Conservation (phyloP, 2,329 filamentous ascomycete species). For the Thelonectria blattea region DNA sequence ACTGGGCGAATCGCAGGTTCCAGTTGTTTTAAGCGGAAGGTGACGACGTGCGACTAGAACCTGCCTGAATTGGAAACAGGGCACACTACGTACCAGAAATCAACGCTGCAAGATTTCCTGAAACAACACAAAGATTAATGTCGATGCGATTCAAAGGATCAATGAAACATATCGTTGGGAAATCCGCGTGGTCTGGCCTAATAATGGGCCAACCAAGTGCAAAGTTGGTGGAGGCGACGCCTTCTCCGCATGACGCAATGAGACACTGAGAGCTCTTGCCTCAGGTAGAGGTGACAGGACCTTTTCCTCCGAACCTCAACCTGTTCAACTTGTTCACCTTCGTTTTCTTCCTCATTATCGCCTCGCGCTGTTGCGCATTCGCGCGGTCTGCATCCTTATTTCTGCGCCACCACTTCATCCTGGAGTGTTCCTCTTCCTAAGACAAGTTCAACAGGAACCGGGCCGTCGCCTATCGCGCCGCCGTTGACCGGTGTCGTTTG, state of each 20-base stretch:
- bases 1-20: too few species aligned
- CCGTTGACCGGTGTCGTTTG: neutral
- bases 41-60: too few species aligned
- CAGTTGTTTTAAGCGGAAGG: too few species aligned
- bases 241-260: constrained; percentile 19
- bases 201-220: too few species aligned
- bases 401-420: neutral
- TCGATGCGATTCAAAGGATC: too few species aligned
- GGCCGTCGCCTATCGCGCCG: neutral
- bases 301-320: constrained; percentile 6
- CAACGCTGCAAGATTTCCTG: too few species aligned
- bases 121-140: too few species aligned
- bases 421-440: neutral
- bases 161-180: too few species aligned
- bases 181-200: too few species aligned
- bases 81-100: too few species aligned
- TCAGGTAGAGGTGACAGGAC: neutral
- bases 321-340: neutral
- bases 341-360: neutral
- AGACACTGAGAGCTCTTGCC: neutral
- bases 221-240: too few species aligned
- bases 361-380: neutral
- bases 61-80: too few species aligned
- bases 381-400: neutral
- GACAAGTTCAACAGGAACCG: neutral